phyloP scores from a whole-genome alignment of 148 eudicot species.

The Cornus florida region DNA sequence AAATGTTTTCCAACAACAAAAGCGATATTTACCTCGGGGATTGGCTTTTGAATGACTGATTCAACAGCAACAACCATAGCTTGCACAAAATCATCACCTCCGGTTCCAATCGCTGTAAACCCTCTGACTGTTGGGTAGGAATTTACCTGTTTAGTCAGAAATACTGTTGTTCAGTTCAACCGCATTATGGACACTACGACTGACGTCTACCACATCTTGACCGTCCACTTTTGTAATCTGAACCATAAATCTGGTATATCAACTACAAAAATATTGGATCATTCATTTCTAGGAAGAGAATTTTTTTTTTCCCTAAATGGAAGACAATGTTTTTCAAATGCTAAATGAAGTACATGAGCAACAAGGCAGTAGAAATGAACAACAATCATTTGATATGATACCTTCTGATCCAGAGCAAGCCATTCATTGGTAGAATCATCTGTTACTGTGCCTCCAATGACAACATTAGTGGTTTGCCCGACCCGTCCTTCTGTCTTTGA shows the following conservation, averaged over 20 bases:
- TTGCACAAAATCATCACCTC: slow-evolving; percentile 96
- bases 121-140: slow-evolving; percentile 87
- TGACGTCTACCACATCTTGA: no score
- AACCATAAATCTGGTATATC: not conserved
- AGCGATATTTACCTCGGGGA: slow-evolving; percentile 64
- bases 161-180: not conserved
- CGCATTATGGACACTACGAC: not conserved
- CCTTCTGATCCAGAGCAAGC: slow-evolving; percentile 89
- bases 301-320: no score
- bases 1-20: slow-evolving; percentile 1
- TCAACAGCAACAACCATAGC: slow-evolving; percentile 96
- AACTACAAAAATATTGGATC: not conserved
- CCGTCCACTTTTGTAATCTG: not conserved
- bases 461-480: slow-evolving; percentile 89
- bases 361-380: slow-evolving; percentile 6
- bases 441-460: slow-evolving; percentile 87
- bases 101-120: slow-evolving; percentile 93
- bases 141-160: slow-evolving; percentile 53
- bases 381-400: slow-evolving; percentile 5
- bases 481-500: slow-evolving; percentile 94
- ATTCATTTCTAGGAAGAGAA: not conserved
- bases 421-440: slow-evolving; percentile 87
- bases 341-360: not conserved
- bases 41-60: slow-evolving; percentile 76
- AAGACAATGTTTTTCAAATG: not conserved